These are phyloP conservation scores for Penicillium paxilli DNA, from an alignment of 495 filamentous ascomycete species.

Conservation along the genomic window DNA sequence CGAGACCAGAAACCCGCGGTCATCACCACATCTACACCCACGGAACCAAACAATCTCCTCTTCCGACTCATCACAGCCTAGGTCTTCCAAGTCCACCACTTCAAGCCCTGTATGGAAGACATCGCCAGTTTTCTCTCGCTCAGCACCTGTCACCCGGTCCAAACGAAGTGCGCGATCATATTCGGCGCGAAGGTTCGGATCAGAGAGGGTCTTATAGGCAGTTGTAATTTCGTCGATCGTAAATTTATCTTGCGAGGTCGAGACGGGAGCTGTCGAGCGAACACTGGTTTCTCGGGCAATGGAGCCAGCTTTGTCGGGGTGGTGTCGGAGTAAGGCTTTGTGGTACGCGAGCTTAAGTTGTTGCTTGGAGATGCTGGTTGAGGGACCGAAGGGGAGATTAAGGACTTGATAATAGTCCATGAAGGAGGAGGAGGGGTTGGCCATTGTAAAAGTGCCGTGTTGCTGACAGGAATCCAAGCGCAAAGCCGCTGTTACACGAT, in stretches of 20 bases:
- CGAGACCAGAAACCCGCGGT: constrained; percentile 64
- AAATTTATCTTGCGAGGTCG: constrained; percentile 18
- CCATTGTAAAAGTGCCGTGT: constrained; percentile 20
- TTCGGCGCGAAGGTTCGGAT: constrained; percentile 54
- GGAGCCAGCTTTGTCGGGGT: constrained; percentile 70
- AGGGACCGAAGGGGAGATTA: constrained; percentile 38
- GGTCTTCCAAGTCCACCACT: constrained; percentile 79
- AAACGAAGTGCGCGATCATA: constrained; percentile 63
- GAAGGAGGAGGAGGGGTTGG: constrained; percentile 10
- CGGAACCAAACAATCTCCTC: constrained; percentile 57
- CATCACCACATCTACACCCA: constrained; percentile 79
- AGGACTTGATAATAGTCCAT: constrained; percentile 56
- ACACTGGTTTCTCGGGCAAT: constrained; percentile 14
- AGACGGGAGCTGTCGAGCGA: not conserved
- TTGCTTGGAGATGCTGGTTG: constrained; percentile 33
- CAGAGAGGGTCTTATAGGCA: constrained; percentile 71
- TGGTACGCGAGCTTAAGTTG: constrained; percentile 76
- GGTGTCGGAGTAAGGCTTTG: constrained; percentile 72
- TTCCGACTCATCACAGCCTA: constrained; percentile 53
- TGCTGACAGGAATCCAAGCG: no score
- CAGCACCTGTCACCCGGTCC: constrained; percentile 24
- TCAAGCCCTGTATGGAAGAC: constrained; percentile 70
- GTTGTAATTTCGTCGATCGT: constrained; percentile 77
- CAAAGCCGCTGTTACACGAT: no score
- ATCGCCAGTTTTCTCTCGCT: constrained; percentile 27